Evolutionary conservation across 345 rosid species (phyloP).

Genomic region (Rhizophora apiculata): DNA sequence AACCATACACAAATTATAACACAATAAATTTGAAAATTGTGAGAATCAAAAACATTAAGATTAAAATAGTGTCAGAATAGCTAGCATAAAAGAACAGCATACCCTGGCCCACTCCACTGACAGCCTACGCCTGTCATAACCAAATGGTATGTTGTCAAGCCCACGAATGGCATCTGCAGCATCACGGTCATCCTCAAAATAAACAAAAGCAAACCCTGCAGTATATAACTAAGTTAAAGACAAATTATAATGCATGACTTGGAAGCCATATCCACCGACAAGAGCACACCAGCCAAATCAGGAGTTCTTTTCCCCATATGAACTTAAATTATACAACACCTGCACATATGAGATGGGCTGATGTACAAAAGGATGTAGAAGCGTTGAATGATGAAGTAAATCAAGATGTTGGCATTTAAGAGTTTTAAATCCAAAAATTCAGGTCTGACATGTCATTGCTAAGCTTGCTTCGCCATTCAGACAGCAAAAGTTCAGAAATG

Average conservation of each 20-base stretch:
- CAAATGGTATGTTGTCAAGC: slow-evolving; percentile 62
- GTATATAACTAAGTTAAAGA: slow-evolving; percentile 17
- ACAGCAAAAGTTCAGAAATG: slow-evolving; percentile 58
- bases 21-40: too few relatives aligned
- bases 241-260: slow-evolving; percentile 5
- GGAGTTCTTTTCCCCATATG: slow-evolving; percentile 31
- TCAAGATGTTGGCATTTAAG: slow-evolving; percentile 55
- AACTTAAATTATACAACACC: slow-evolving; percentile 61
- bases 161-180: slow-evolving; percentile 79
- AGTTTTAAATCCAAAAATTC: slow-evolving; percentile 51
- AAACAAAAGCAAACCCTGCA: slow-evolving; percentile 90
- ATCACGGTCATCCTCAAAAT: slow-evolving; percentile 83
- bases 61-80: neutral
- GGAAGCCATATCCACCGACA: slow-evolving; percentile 21
- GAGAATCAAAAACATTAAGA: neutral
- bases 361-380: slow-evolving; percentile 67
- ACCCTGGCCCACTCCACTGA: slow-evolving; percentile 94
- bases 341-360: slow-evolving; percentile 72
- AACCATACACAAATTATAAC: neutral
- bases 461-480: slow-evolving; percentile 71
- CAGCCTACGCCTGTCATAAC: slow-evolving; percentile 64
- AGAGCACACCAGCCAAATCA: slow-evolving; percentile 37
- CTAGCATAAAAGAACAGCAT: slow-evolving; percentile 9
- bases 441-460: slow-evolving; percentile 65
- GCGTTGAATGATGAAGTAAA: slow-evolving; percentile 75